Evolutionary conservation across 1,284 basidiomycete species (phyloP).

Genomic region (Microbotryum lychnidis-dioicae): DNA sequence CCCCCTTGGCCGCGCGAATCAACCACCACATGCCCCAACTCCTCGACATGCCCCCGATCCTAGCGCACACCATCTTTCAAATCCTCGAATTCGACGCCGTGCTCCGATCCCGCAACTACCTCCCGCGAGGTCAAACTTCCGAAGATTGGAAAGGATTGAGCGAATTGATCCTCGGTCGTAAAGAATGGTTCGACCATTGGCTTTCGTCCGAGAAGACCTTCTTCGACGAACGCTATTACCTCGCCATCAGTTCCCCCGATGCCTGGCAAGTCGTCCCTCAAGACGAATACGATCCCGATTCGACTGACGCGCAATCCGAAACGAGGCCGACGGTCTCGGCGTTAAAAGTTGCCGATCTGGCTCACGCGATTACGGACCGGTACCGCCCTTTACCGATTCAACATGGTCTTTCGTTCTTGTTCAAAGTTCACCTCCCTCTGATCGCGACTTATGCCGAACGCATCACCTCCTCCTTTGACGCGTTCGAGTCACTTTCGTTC

Average conservation of each 20-base stretch:
- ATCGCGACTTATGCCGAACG: constrained; percentile 67
- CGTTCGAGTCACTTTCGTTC: constrained; percentile 82
- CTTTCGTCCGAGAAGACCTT: constrained; percentile 76
- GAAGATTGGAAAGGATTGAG: constrained; percentile 66
- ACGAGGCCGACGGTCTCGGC: constrained; percentile 65
- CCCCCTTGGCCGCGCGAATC: constrained; percentile 48
- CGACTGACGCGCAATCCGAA: constrained; percentile 44
- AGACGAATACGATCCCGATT: constrained; percentile 43
- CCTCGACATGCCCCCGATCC: constrained; percentile 66
- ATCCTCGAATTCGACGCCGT: constrained; percentile 78
- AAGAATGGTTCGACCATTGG: constrained; percentile 87
- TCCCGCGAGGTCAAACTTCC: constrained; percentile 30
- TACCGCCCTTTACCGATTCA: constrained; percentile 73
- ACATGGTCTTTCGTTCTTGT: constrained; percentile 74
- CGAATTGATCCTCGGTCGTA: constrained; percentile 68
- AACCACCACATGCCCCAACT: constrained; percentile 64
- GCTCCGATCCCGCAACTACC: constrained; percentile 48
- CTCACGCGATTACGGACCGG: constrained; percentile 61
- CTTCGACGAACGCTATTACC: constrained; percentile 67
- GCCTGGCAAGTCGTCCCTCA: constrained; percentile 74
- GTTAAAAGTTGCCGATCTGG: constrained; percentile 65
- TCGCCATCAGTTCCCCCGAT: constrained; percentile 67
- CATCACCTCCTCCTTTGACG: constrained; percentile 75
- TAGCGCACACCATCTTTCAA: constrained; percentile 94
- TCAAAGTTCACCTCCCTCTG: constrained; percentile 74